Conservation (phyloP, 106 monocot genomes). For the Dendrobium huoshanense region DNA sequence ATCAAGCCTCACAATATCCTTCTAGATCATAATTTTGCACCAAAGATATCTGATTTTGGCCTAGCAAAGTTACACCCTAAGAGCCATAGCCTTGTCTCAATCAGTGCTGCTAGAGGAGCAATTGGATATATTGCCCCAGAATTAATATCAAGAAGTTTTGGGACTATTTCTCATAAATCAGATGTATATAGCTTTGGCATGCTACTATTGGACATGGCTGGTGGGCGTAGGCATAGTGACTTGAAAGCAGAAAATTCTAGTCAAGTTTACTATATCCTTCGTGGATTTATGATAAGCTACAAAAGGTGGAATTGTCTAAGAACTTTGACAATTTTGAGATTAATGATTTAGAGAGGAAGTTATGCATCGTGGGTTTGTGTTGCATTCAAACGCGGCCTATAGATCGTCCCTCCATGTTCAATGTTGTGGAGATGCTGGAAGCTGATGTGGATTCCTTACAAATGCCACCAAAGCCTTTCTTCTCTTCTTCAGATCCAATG, state of each 20-base stretch:
- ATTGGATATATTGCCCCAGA: constrained; percentile 9
- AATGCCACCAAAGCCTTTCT: constrained; percentile 9
- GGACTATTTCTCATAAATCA: constrained; percentile 8
- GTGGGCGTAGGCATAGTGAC: background rate
- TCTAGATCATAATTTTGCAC: constrained; percentile 7
- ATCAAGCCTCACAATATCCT: constrained; percentile 17
- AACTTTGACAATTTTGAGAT: background rate
- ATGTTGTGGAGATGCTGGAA: background rate
- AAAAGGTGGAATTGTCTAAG: background rate
- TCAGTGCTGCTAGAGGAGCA: constrained; percentile 4
- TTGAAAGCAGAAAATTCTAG: background rate
- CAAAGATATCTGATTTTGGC: constrained; percentile 6
- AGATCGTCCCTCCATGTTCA: background rate
- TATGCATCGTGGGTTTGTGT: background rate
- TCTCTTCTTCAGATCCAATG: background rate
- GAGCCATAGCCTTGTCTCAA: background rate
- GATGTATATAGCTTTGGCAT: constrained; percentile 17
- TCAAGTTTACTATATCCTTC: background rate
- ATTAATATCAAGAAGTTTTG: constrained; percentile 7
- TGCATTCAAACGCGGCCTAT: background rate
- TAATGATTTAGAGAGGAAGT: no score
- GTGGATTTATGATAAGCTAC: background rate
- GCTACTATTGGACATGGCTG: constrained; percentile 12
- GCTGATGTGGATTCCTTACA: background rate
- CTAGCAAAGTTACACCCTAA: constrained; percentile 4